Conservation (phyloP, 768 basidiomycete genomes). For the Candolleomyces efflorescens region DNA sequence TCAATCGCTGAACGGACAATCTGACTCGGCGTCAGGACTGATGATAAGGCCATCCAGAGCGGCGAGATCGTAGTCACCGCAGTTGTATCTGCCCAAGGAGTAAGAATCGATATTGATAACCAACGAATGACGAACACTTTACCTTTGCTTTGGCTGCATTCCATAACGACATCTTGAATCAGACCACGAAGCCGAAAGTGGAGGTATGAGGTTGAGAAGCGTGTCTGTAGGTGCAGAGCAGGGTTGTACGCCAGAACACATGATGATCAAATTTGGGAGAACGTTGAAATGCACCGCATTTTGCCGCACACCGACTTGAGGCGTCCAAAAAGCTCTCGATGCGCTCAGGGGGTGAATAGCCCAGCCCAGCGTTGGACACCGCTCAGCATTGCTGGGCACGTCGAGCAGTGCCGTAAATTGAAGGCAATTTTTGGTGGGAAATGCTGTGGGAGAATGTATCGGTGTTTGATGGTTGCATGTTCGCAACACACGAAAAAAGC, state of each 20-base stretch:
- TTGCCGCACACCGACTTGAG: too few species aligned
- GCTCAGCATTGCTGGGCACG: too few species aligned
- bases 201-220: neutral
- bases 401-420: neutral
- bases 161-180: conserved; percentile 15
- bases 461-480: conserved; percentile 7
- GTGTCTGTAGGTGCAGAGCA: too few species aligned
- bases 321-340: too few species aligned
- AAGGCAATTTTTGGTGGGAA: neutral
- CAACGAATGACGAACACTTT: conserved; percentile 5
- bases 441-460: conserved; percentile 6
- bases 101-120: conserved; percentile 3
- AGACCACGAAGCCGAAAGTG: neutral
- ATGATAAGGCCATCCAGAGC: neutral
- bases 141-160: conserved; percentile 31
- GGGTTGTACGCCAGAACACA: neutral
- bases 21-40: conserved; percentile 30
- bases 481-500: conserved; percentile 3
- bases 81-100: conserved; percentile 35
- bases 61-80: conserved; percentile 23
- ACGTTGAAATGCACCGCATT: conserved; percentile 3
- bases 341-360: too few species aligned
- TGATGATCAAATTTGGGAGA: neutral
- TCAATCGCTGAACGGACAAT: conserved; percentile 78
- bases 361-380: too few species aligned